Evolutionary conservation across 1,139 yeast species (phyloP).

Genomic region (Suhomyces yuchorum): DNA sequence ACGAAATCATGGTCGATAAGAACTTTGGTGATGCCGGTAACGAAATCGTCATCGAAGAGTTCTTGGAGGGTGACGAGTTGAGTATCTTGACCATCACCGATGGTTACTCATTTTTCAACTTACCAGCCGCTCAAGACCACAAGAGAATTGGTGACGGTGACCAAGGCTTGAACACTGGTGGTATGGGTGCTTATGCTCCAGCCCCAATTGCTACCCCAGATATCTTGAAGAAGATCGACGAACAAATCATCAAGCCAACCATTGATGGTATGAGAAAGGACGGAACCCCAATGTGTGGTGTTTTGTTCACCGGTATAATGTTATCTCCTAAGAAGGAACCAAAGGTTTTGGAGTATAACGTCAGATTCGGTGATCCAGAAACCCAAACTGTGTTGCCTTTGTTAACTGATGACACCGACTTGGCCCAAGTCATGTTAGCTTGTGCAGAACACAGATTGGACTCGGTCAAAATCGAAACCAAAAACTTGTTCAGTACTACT

Average conservation of each 20-base stretch:
- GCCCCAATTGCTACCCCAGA: constrained; percentile 86
- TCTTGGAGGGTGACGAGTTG: constrained; percentile 94
- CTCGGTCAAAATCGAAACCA: constrained; percentile 67
- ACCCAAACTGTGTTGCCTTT: constrained; percentile 95
- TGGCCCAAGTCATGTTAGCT: constrained; percentile 90
- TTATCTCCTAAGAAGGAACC: constrained; percentile 78
- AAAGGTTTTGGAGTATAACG: constrained; percentile 94
- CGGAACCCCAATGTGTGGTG: constrained; percentile 94
- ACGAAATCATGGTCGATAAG: constrained; percentile 86
- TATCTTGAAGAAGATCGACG: constrained; percentile 68
- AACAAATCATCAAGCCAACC: constrained; percentile 80
- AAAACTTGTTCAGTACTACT: constrained; percentile 73
- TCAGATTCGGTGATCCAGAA: constrained; percentile 98
- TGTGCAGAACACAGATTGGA: constrained; percentile 95
- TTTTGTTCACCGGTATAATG: constrained; percentile 96
- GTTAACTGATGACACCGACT: constrained; percentile 78
- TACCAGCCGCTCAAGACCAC: constrained; percentile 98
- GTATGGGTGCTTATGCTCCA: constrained; percentile 99
- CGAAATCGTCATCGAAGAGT: constrained; percentile 96
- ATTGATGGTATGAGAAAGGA: constrained; percentile 96
- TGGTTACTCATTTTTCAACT: constrained; percentile 86
- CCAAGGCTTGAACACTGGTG: constrained; percentile 94
- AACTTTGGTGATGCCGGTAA: constrained; percentile 94
- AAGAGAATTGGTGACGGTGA: constrained; percentile 95
- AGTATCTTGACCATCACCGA: constrained; percentile 91